Evolutionary conservation across 2,329 filamentous ascomycete genomes (phyloP).

Genomic region (Ophiostoma ulmi): DNA sequence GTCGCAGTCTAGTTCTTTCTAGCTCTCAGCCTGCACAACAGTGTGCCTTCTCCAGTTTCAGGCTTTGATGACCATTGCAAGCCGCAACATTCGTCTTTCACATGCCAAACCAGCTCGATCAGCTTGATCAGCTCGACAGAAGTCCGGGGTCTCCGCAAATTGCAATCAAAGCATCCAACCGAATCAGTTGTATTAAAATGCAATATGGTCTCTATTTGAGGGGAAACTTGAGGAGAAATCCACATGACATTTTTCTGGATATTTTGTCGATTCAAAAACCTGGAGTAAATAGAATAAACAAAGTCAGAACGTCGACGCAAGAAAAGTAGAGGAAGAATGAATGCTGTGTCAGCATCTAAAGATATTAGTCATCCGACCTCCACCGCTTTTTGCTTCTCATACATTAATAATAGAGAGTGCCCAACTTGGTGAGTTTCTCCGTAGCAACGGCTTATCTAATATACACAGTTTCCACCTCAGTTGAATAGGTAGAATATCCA

Average conservation of each 20-base stretch:
- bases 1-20: not conserved
- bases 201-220: not conserved
- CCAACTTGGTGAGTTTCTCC: conserved; percentile 6
- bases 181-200: not conserved
- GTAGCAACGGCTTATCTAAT: not conserved
- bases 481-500: not conserved
- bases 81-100: conserved; percentile 17
- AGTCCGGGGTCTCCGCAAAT: conserved; percentile 24
- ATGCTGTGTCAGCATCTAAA: not conserved
- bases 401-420: not conserved
- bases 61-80: not conserved
- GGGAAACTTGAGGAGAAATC: not conserved
- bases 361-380: not conserved
- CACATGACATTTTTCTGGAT: not conserved
- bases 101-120: conserved; percentile 19
- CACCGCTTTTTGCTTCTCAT: not conserved
- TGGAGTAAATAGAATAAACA: conserved; percentile 3
- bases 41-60: not conserved
- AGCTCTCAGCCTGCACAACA: not conserved
- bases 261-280: conserved; percentile 1
- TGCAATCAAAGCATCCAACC: not conserved
- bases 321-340: not conserved
- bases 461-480: not conserved
- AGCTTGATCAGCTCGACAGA: not conserved
- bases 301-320: not conserved